Evolutionary conservation across 2,329 filamentous ascomycete genomes (phyloP), one percentile per base, ranked within the genome.

Genomic region (Fusarium papillatum): DNA sequence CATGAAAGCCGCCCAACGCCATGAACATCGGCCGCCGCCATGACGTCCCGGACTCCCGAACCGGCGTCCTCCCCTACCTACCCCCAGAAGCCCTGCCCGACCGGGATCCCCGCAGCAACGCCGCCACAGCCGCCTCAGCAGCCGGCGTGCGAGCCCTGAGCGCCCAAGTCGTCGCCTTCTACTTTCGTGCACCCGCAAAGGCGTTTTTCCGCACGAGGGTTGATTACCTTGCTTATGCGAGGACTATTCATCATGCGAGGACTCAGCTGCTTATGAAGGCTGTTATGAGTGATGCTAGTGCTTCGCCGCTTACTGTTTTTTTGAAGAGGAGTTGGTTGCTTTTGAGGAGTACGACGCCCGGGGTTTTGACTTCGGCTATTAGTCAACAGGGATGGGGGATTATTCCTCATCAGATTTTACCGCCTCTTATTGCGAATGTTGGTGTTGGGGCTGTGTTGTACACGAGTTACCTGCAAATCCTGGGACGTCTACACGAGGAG

Each of bases 131-230:
- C 60, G 94, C 95, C n/a, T 95, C 95, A 26, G 95, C 95, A 7
- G 95, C 95, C 26, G 92, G 95, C 48, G 94, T 95, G 74, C 93
- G 96, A 59, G 96, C 95, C 34, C 84, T 98, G 74, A 96, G 93
- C 78, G 94, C 95, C 10, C 94, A 97, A 81, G 88, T 95, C 79
- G 90, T 98, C 66, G 93, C 95, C 29, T 98, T 98, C 80, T 98
- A 98, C 85, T 98, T 98, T 82, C 90, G 95, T 68, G 95, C 95
- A 0, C 96, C 96, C 1, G 94, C 95, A 65, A 98, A 98, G 85
- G 94, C 95, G 19, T 98, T 98, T 82, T 98, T 98, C 85, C 91
- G 95, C 72, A 96, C 95, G 2, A 88, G 96, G 70, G 95, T 98
- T 75, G 96, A 98, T 86, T 98, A 95, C 77, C 87, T 92, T 22